Conservation (phyloP, 2,329 filamentous ascomycete genomes). For the Penicillium olsonii region DNA sequence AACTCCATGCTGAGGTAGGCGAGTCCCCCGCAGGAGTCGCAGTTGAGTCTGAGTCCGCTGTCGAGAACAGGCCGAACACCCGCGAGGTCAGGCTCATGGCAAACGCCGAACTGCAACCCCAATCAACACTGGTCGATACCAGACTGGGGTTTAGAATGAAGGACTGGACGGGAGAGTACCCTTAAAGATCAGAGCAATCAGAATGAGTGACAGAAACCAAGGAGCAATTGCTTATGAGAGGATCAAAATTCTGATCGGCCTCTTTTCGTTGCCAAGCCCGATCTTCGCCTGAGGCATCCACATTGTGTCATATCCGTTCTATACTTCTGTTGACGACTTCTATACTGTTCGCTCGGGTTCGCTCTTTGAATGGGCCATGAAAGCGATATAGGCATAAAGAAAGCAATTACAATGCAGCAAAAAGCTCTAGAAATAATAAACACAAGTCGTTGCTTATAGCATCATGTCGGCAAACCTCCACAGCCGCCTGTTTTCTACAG, state of each 20-base stretch:
- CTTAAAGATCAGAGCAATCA: slow-evolving; percentile 3
- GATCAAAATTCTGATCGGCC: slow-evolving; percentile 36
- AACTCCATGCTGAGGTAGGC: slow-evolving; percentile 30
- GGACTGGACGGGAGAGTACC: slow-evolving; percentile 15
- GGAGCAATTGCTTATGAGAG: slow-evolving; percentile 5
- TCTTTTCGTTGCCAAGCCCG: slow-evolving; percentile 31
- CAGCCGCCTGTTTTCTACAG: slow-evolving; percentile 28
- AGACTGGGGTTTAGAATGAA: slow-evolving; percentile 27
- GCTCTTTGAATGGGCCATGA: too few species aligned
- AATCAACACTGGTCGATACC: slow-evolving; percentile 30
- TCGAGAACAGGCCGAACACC: slow-evolving; percentile 55
- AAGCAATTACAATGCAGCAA: slow-evolving; percentile 20
- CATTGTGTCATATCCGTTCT: slow-evolving; percentile 10
- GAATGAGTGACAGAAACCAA: slow-evolving; percentile 21
- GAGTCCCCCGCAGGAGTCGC: slow-evolving; percentile 29
- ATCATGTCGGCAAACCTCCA: slow-evolving; percentile 20
- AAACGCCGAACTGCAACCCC: slow-evolving; percentile 33
- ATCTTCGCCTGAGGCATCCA: slow-evolving; percentile 18
- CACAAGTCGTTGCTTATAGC: slow-evolving; percentile 29
- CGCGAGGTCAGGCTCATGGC: slow-evolving; percentile 62
- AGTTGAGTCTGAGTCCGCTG: slow-evolving; percentile 34
- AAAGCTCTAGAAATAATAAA: slow-evolving; percentile 21
- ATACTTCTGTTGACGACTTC: background rate
- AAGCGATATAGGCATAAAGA: slow-evolving; percentile 13
- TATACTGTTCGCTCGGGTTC: too few species aligned